phyloP scores from a whole-genome alignment of 805 yeast genomes.

The Kockiozyma suomiensis region DNA sequence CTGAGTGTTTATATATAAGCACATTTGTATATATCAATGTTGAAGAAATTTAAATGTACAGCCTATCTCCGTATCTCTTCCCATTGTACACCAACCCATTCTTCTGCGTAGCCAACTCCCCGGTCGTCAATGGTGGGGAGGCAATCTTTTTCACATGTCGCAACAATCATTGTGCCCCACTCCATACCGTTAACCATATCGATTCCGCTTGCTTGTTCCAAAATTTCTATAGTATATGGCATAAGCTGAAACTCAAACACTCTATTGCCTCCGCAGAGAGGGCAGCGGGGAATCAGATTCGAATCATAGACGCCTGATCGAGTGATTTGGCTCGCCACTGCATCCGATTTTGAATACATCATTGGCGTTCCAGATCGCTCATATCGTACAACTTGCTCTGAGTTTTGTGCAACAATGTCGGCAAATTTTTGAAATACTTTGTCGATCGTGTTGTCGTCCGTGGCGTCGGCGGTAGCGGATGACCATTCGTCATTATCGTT shows the following conservation, averaged over 20 bases:
- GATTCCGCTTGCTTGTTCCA: constrained; percentile 57
- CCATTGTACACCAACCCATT: constrained; percentile 87
- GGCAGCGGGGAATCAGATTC: constrained; percentile 60
- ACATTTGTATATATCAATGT: neutral
- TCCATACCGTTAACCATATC: constrained; percentile 79
- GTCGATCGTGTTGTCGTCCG: constrained; percentile 54
- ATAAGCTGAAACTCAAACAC: constrained; percentile 85
- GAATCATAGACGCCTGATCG: constrained; percentile 19
- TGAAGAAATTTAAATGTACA: neutral
- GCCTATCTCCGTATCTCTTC: constrained; percentile 46
- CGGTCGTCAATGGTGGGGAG: constrained; percentile 59
- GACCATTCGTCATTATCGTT: constrained; percentile 30
- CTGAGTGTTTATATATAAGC: neutral
- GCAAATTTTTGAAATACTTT: constrained; percentile 78
- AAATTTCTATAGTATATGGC: constrained; percentile 88
- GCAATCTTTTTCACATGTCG: constrained; percentile 71
- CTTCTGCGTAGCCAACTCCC: constrained; percentile 78
- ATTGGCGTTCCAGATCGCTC: constrained; percentile 79
- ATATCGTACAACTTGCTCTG: constrained; percentile 84
- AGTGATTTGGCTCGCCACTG: constrained; percentile 50
- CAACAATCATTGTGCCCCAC: constrained; percentile 92
- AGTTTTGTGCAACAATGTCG: constrained; percentile 74
- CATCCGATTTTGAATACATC: constrained; percentile 66
- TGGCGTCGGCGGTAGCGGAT: constrained; percentile 29
- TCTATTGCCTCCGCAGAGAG: constrained; percentile 53